These are phyloP conservation scores for Ananas comosus DNA, from an alignment of 176 grass and related monocot genomes.

Conservation along the genomic window DNA sequence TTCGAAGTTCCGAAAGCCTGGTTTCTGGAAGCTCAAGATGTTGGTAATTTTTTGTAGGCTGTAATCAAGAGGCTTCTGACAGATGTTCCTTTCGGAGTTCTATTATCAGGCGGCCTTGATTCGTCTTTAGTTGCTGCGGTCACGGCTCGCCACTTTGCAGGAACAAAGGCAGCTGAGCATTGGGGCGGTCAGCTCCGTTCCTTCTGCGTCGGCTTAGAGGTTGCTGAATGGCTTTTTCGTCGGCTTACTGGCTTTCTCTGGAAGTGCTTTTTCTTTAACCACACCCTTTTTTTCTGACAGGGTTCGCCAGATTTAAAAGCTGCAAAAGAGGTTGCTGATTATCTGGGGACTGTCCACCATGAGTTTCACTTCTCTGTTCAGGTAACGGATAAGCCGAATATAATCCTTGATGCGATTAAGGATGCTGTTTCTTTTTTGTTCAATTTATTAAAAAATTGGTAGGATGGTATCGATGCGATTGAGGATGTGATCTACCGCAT, in stretches of 20 bases:
- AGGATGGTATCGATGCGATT: constrained; percentile 97
- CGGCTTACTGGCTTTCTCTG: not conserved
- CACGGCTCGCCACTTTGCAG: constrained; percentile 70
- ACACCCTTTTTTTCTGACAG: constrained; percentile 24
- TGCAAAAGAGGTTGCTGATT: constrained; percentile 66
- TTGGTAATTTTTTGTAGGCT: constrained; percentile 26
- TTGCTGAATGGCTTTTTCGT: constrained; percentile 8
- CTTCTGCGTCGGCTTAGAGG: constrained; percentile 92
- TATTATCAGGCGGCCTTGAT: constrained; percentile 89
- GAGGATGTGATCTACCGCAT: constrained; percentile 94
- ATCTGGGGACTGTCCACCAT: constrained; percentile 83
- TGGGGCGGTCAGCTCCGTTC: constrained; percentile 86
- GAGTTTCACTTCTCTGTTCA: constrained; percentile 95
- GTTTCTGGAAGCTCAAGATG: constrained; percentile 6
- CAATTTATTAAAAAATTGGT: not conserved
- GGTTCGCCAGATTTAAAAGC: constrained; percentile 84
- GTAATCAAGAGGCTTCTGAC: constrained; percentile 97
- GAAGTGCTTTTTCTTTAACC: constrained; percentile 6
- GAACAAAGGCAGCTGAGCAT: constrained; percentile 78
- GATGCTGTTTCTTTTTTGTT: not conserved
- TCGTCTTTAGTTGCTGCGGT: constrained; percentile 81
- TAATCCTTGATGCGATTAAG: not conserved
- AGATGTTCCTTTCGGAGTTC: constrained; percentile 80
- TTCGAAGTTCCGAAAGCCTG: not conserved
- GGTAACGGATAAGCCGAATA: constrained; percentile 30